These are phyloP conservation scores for Cutaneotrichosporon spelunceum DNA, from an alignment of 1,284 basidiomycete species.

Conservation along the genomic window DNA sequence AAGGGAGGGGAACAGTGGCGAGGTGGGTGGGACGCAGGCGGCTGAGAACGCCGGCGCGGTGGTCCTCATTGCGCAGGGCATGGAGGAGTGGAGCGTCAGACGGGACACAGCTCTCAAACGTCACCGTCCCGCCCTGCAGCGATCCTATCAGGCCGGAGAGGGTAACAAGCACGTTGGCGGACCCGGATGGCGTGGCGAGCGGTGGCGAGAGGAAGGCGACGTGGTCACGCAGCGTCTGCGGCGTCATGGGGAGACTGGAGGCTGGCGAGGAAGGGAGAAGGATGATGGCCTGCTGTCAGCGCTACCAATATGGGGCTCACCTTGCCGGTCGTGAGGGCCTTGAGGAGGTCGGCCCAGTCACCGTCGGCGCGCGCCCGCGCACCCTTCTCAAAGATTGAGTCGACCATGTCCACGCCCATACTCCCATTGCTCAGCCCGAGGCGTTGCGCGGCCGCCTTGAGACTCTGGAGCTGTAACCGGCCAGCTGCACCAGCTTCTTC, in stretches of 20 bases:
- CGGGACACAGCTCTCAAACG: slow-evolving; percentile 53
- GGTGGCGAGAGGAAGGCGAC: slow-evolving; percentile 56
- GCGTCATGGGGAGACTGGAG: slow-evolving; percentile 57
- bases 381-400: slow-evolving; percentile 66
- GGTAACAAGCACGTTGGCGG: slow-evolving; percentile 61
- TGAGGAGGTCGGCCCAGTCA: slow-evolving; percentile 76
- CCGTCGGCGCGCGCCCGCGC: slow-evolving; percentile 62
- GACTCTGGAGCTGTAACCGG: slow-evolving; percentile 67
- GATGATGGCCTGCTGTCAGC: slow-evolving; percentile 62
- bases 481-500: slow-evolving; percentile 27
- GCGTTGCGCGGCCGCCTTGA: slow-evolving; percentile 73
- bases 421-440: slow-evolving; percentile 67
- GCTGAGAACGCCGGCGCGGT: slow-evolving; percentile 52
- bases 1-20: slow-evolving; percentile 5
- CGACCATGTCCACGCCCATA: slow-evolving; percentile 78
- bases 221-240: slow-evolving; percentile 75
- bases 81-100: slow-evolving; percentile 62
- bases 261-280: slow-evolving; percentile 66
- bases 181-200: slow-evolving; percentile 16
- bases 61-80: slow-evolving; percentile 59
- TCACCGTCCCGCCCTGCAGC: slow-evolving; percentile 49
- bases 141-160: slow-evolving; percentile 74
- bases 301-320: slow-evolving; percentile 50
- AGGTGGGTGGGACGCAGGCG: slow-evolving; percentile 40
- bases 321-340: slow-evolving; percentile 64